phyloP scores from a whole-genome alignment of 768 basidiomycete genomes.

The Calocybe indica region DNA sequence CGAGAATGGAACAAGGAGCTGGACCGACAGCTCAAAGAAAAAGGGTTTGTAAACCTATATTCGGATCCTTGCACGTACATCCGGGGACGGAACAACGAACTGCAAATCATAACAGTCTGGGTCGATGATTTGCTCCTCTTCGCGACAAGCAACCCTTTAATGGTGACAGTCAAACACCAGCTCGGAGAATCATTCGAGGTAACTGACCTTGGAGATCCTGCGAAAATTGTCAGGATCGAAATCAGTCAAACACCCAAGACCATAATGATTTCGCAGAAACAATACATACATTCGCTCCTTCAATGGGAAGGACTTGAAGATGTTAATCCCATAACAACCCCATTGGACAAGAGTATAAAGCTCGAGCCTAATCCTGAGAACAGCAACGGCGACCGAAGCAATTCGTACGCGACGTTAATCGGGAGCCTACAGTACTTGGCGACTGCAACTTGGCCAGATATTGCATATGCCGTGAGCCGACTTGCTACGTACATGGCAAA shows the following conservation, averaged over 20 bases:
- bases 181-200: constrained; percentile 5
- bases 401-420: constrained; percentile 14
- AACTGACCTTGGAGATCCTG: constrained; percentile 6
- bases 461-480: constrained; percentile 21
- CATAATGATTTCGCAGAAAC: constrained; percentile 14
- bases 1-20: constrained; percentile 4
- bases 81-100: neutral
- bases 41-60: neutral
- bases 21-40: neutral
- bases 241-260: constrained; percentile 14
- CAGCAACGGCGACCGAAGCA: neutral
- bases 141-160: neutral
- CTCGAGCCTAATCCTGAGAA: neutral
- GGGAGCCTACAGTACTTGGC: constrained; percentile 22
- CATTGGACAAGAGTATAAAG: too few relatives aligned
- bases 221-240: constrained; percentile 25
- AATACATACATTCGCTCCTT: too few relatives aligned
- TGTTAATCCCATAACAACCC: too few relatives aligned
- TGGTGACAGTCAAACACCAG: constrained; percentile 1
- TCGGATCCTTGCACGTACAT: constrained; percentile 1
- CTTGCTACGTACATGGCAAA: constrained; percentile 23
- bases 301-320: too few relatives aligned
- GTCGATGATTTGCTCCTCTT: constrained; percentile 8
- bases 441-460: constrained; percentile 26
- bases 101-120: constrained; percentile 4